Conservation (phyloP, 2,329 filamentous ascomycete species). For the Aspergillus ibericus region DNA sequence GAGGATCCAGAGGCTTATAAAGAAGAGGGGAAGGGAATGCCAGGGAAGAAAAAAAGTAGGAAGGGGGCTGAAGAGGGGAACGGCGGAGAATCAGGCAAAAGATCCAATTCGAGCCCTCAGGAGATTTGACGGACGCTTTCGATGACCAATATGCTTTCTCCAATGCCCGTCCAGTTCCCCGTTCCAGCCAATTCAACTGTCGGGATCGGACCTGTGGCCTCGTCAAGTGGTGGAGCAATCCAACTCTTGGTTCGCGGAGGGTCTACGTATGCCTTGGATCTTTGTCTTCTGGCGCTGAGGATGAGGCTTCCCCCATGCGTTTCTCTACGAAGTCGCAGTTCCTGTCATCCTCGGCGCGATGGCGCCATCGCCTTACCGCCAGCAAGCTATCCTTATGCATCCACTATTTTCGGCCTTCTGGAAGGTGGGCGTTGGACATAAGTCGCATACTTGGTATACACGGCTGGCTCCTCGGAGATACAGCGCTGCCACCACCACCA, state of each 20-base stretch:
- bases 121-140: conserved; percentile 8
- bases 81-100: neutral
- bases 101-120: conserved; percentile 6
- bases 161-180: neutral
- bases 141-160: neutral
- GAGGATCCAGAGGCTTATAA: conserved; percentile 6
- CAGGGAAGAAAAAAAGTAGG: conserved; percentile 1
- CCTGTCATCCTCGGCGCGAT: neutral
- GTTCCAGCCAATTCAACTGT: conserved; percentile 12
- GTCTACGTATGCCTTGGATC: conserved; percentile 15
- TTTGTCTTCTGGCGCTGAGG: neutral
- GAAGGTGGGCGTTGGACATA: neutral
- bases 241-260: conserved; percentile 9
- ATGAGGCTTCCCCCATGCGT: neutral
- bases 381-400: conserved; percentile 1
- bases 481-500: neutral
- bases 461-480: neutral
- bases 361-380: neutral
- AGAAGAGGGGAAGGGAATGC: conserved; percentile 6
- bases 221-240: conserved; percentile 17
- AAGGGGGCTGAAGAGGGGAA: neutral
- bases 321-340: neutral
- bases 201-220: conserved; percentile 5
- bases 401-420: conserved; percentile 4
- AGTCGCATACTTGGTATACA: too few relatives aligned